Conservation (phyloP, 202 grass and related monocot genomes). For the Schoenoplectus triqueter region DNA sequence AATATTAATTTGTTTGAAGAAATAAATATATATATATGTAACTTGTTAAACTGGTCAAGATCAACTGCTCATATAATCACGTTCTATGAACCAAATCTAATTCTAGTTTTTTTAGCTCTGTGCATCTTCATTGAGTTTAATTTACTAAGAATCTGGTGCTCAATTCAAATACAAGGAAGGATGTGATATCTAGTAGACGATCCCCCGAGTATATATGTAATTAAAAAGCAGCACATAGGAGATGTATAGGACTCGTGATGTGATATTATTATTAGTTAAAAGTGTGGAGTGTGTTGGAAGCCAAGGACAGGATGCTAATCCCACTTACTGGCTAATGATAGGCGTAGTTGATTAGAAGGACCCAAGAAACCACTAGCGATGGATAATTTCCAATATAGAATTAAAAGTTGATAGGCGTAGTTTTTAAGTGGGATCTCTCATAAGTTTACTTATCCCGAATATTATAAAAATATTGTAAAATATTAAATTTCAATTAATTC, state of each 20-base stretch:
- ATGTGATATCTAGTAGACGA: neutral
- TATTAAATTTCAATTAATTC: no score
- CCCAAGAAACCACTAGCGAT: constrained; percentile 16
- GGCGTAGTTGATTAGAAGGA: constrained; percentile 13
- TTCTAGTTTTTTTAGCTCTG: neutral
- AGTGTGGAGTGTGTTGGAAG: neutral
- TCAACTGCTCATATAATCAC: neutral
- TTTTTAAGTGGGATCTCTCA: neutral
- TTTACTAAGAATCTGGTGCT: neutral
- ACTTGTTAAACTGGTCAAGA: no score
- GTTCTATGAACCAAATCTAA: neutral
- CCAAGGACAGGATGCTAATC: constrained; percentile 4
- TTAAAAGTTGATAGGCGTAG: neutral
- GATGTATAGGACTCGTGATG: neutral
- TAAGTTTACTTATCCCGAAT: no score
- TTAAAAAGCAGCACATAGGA: neutral
- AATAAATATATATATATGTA: no score
- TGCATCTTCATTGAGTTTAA: neutral
- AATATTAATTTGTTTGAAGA: neutral
- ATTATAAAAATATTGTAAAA: no score
- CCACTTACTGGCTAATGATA: neutral
- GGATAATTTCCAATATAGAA: neutral
- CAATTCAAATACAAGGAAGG: neutral
- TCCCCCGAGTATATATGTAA: neutral
- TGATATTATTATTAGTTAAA: neutral